Conservation (phyloP, 148 eudicot genomes). For the Vaccinium vitisidaea region DNA sequence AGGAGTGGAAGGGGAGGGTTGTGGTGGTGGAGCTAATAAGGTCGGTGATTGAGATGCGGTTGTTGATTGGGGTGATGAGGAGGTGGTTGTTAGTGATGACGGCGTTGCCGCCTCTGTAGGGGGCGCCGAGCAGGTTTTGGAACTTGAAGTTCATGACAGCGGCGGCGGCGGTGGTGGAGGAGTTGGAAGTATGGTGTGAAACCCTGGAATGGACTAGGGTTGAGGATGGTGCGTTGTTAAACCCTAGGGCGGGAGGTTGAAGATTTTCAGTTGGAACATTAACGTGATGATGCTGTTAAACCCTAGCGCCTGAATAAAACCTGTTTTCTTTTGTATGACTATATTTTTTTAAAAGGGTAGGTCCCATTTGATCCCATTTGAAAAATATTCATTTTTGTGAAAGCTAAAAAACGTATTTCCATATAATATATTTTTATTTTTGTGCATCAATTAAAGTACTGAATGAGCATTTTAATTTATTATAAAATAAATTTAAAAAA, state of each 20-base stretch:
- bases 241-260: neutral
- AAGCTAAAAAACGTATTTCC: too few species aligned
- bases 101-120: conserved; percentile 90
- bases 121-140: conserved; percentile 89
- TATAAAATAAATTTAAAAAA: too few species aligned
- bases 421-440: too few species aligned
- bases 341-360: too few species aligned
- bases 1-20: conserved; percentile 73
- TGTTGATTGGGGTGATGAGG: conserved; percentile 72
- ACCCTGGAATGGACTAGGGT: neutral
- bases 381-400: too few species aligned
- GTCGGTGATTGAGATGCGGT: conserved; percentile 85
- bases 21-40: conserved; percentile 68
- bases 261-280: too few species aligned
- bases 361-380: too few species aligned
- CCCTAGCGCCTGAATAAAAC: too few species aligned
- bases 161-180: neutral
- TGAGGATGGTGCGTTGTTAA: conserved; percentile 16
- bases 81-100: conserved; percentile 55
- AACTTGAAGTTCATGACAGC: conserved; percentile 80
- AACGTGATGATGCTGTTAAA: too few species aligned
- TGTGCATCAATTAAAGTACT: too few species aligned
- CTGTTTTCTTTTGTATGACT: too few species aligned
- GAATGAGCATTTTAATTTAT: too few species aligned
- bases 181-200: neutral